Evolutionary conservation across 441 rosid species (phyloP).

Genomic region (Hura crepitans): DNA sequence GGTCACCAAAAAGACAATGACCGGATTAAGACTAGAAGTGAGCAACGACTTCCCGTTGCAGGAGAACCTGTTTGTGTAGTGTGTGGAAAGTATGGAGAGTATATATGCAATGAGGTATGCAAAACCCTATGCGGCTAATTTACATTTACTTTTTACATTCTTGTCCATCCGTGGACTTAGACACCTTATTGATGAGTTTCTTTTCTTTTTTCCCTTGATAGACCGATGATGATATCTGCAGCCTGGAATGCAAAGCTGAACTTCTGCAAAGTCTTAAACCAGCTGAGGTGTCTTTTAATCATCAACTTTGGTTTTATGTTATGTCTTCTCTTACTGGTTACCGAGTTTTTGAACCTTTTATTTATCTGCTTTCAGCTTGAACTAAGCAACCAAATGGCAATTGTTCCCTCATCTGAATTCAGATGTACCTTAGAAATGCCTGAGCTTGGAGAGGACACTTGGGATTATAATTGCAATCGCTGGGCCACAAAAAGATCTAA

Average conservation of each 20-base stretch:
- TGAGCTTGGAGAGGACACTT: conserved; percentile 40
- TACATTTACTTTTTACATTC: conserved; percentile 15
- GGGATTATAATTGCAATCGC: conserved; percentile 46
- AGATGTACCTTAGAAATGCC: conserved; percentile 21
- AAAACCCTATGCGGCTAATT: conserved; percentile 1
- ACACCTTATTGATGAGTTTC: conserved; percentile 10
- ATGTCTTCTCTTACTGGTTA: conserved; percentile 10
- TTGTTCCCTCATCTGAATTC: conserved; percentile 25
- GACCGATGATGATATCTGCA: conserved; percentile 76
- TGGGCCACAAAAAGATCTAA: conserved; percentile 51
- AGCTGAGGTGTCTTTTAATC: conserved; percentile 36
- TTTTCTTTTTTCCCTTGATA: conserved; percentile 22
- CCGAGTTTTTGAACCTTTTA: background rate
- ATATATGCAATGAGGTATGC: conserved; percentile 61
- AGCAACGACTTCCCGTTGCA: conserved; percentile 49
- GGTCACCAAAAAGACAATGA: conserved; percentile 32
- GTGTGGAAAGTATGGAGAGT: conserved; percentile 72
- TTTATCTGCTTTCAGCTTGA: conserved; percentile 34
- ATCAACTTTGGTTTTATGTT: conserved; percentile 15
- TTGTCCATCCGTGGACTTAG: conserved; percentile 6
- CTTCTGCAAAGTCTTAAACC: conserved; percentile 42
- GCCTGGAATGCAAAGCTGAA: conserved; percentile 61
- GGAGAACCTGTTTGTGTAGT: conserved; percentile 65
- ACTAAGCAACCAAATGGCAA: conserved; percentile 21
- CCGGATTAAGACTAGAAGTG: conserved; percentile 36